Evolutionary conservation across 768 basidiomycete genomes (phyloP).

Genomic region (Termitomyces sp.): DNA sequence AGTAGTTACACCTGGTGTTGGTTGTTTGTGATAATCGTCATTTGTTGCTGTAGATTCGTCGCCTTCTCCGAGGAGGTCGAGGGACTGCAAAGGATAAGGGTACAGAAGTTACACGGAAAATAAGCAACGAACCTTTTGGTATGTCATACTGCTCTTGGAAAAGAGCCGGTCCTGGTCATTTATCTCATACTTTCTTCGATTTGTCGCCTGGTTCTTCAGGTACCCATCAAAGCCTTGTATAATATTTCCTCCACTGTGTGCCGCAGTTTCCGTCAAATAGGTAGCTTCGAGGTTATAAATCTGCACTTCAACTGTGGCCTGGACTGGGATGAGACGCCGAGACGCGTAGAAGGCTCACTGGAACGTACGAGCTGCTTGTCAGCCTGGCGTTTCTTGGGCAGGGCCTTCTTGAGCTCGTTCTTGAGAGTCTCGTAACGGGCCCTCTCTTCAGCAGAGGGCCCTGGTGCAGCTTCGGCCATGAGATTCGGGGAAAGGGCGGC

Average conservation of each 20-base stretch:
- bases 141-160: slow-evolving; percentile 74
- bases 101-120: slow-evolving; percentile 1
- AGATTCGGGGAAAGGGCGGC: neutral
- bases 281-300: slow-evolving; percentile 73
- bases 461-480: slow-evolving; percentile 34
- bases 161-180: slow-evolving; percentile 76
- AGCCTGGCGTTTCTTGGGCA: slow-evolving; percentile 66
- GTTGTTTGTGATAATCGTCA: slow-evolving; percentile 61
- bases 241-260: slow-evolving; percentile 78
- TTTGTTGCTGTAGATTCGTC: slow-evolving; percentile 49
- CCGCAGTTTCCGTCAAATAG: slow-evolving; percentile 74
- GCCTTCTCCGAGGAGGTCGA: slow-evolving; percentile 69
- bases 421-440: slow-evolving; percentile 65
- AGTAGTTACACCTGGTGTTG: slow-evolving; percentile 70
- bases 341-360: neutral
- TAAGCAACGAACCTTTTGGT: slow-evolving; percentile 54
- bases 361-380: slow-evolving; percentile 71
- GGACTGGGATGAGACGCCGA: neutral
- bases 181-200: slow-evolving; percentile 68
- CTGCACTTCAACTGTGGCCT: slow-evolving; percentile 76
- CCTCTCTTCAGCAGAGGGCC: slow-evolving; percentile 59
- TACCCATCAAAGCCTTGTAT: slow-evolving; percentile 86
- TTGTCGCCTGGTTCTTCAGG: slow-evolving; percentile 68
- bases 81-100: slow-evolving; percentile 40
- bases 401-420: slow-evolving; percentile 68